Percentiles rank a stretch among this genome's conserved stretches.
Conservation (phyloP, 2,329 filamentous ascomycete genomes). For the Capronia coronata region DNA sequence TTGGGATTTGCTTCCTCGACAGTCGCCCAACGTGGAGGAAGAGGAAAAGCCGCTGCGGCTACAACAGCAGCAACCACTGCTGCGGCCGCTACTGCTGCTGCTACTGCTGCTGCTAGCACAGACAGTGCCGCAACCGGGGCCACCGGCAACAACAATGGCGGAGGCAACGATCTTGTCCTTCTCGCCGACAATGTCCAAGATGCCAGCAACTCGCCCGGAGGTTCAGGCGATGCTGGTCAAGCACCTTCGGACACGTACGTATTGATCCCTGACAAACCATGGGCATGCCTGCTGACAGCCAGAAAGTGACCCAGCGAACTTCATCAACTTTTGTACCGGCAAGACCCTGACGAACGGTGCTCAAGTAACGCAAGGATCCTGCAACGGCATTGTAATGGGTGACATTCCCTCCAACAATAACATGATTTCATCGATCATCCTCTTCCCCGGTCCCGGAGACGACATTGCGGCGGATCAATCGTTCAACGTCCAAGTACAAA, state of each 20-base stretch:
- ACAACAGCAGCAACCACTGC: slow-evolving; percentile 19
- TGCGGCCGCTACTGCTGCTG: slow-evolving; percentile 4
- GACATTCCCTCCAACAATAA: slow-evolving; percentile 46
- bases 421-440: slow-evolving; percentile 53
- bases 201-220: slow-evolving; percentile 18
- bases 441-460: slow-evolving; percentile 41
- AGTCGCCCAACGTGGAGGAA: slow-evolving; percentile 16
- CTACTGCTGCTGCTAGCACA: neutral
- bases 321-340: slow-evolving; percentile 55
- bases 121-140: neutral
- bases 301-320: slow-evolving; percentile 43
- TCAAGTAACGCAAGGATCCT: slow-evolving; percentile 47
- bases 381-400: slow-evolving; percentile 55
- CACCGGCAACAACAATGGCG: slow-evolving; percentile 5
- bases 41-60: slow-evolving; percentile 13
- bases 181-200: slow-evolving; percentile 20
- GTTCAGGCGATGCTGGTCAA: slow-evolving; percentile 15
- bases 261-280: neutral
- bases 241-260: slow-evolving; percentile 23
- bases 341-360: slow-evolving; percentile 51
- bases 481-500: slow-evolving; percentile 47
- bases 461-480: slow-evolving; percentile 35
- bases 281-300: slow-evolving; percentile 7
- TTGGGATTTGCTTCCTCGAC: slow-evolving; percentile 15
- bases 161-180: slow-evolving; percentile 7